Base-by-base conservation (phyloP, 2,329 filamentous ascomycete genomes). In the Aureobasidium sp. region DNA sequence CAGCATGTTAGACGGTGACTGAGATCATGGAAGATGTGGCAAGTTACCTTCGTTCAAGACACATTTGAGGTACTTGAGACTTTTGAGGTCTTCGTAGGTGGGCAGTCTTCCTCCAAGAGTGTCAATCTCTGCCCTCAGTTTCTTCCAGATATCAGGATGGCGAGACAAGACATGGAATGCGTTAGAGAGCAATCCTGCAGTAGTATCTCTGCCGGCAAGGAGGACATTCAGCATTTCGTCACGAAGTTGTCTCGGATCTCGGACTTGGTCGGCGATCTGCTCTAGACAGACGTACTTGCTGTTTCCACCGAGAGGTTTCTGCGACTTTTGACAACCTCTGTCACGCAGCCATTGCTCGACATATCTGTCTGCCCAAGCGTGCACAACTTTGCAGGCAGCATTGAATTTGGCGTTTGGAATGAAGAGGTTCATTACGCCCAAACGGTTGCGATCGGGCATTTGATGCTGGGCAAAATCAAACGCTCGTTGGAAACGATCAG, bases 251-350 rank as follows among this genome's bases (percentile, higher is more conserved):
- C 65, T 76, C 65, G 64, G 77, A 70, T 75, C 79, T 68, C 63
- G 74, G 65, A 76, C 76, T 3, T 77, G 73, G 54, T 79, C 76
- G 15, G 82, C 74, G 32, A 87, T 69, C 66, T 84, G 83, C 59
- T 84, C 71, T 11, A 86, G 74, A 64, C 86, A 86, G 11, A 84
- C 74, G 67, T 84, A 85, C n/a, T 71, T 64, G n/a, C 69, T 65
- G 44, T 73, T 30, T 7, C 45, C 41, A 25, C 10, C 41, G 11
- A 29, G 2, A 16, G 25, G n/a, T 3, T 37, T 58, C 37, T 16
- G 30, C 6, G 2, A 15, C 11, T 47, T 59, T 9, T 13, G 27
- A n/a, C 13, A 15, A 37, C 42, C 49, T 27, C 62, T 63, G 11
- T 58, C 25, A 7, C 59, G 25, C 37, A 68, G 58, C 27, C 64